These are phyloP conservation scores for Linderniella brevidens DNA, from an alignment of 257 asterid genomes.

Conservation along the genomic window DNA sequence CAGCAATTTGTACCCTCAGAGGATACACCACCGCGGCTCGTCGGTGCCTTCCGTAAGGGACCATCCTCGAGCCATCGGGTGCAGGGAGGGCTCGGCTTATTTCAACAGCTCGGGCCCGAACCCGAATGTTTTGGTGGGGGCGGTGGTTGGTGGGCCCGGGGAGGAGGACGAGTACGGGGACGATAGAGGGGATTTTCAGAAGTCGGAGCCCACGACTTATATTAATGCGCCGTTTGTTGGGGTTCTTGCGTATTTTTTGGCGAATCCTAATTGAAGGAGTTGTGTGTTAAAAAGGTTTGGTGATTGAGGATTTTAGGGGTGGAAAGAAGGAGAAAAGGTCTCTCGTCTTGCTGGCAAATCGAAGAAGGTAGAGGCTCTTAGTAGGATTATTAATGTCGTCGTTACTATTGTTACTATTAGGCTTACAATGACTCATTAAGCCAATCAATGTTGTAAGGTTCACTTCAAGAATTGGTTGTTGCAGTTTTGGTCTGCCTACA, in stretches of 20 bases:
- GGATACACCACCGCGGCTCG: slow-evolving; percentile 86
- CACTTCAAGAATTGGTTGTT: background rate
- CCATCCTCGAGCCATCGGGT: slow-evolving; percentile 42
- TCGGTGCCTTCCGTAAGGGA: slow-evolving; percentile 55
- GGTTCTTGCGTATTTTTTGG: slow-evolving; percentile 62
- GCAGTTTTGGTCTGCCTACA: background rate
- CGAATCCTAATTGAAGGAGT: slow-evolving; percentile 30
- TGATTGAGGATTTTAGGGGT: background rate
- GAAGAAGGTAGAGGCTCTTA: slow-evolving; percentile 52
- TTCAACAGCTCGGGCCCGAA: slow-evolving; percentile 69
- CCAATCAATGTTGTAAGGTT: too few species aligned
- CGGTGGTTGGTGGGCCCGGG: slow-evolving; percentile 85
- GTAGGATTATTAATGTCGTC: slow-evolving; percentile 6
- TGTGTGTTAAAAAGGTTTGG: slow-evolving; percentile 8
- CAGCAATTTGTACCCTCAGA: slow-evolving; percentile 46
- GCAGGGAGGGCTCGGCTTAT: slow-evolving; percentile 60
- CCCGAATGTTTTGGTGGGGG: slow-evolving; percentile 75
- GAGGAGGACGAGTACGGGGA: slow-evolving; percentile 66
- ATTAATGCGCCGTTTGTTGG: slow-evolving; percentile 95
- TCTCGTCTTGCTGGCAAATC: slow-evolving; percentile 51
- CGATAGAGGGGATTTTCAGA: slow-evolving; percentile 37
- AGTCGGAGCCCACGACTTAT: slow-evolving; percentile 88
- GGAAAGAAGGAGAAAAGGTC: slow-evolving; percentile 18
- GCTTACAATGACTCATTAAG: too few species aligned
- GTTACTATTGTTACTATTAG: slow-evolving; percentile 1